phyloP scores from a whole-genome alignment of 192 early-diverging fungal genomes.

The Cladochytrium replicatum region DNA sequence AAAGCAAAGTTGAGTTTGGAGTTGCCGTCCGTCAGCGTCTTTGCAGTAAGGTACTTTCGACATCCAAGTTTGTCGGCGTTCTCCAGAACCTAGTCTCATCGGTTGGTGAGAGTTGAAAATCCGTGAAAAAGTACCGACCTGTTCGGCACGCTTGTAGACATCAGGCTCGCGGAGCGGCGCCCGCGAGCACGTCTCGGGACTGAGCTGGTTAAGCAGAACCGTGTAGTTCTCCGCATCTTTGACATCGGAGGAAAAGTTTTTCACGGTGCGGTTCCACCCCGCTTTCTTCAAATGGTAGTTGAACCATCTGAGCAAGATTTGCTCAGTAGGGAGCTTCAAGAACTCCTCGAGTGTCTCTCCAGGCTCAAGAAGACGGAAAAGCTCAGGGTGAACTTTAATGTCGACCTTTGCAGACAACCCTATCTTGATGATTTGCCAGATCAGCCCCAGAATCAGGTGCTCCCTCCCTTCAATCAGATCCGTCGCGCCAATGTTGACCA shows the following conservation, averaged over 20 bases:
- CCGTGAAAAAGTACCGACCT: background rate
- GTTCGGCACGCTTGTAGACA: constrained; percentile 20
- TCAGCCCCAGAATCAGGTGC: constrained; percentile 23
- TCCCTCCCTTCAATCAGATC: constrained; percentile 19
- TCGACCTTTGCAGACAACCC: constrained; percentile 13
- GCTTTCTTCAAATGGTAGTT: constrained; percentile 21
- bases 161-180: constrained; percentile 73
- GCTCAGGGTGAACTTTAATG: constrained; percentile 17
- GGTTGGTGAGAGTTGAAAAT: background rate
- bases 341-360: constrained; percentile 17
- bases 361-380: constrained; percentile 19
- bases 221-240: constrained; percentile 16
- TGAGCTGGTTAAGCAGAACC: constrained; percentile 9
- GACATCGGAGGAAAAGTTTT: constrained; percentile 18
- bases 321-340: constrained; percentile 15
- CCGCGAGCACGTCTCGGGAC: constrained; percentile 51
- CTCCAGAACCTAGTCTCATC: constrained; percentile 9
- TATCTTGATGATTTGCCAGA: constrained; percentile 26
- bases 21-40: constrained; percentile 7
- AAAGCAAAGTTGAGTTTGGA: constrained; percentile 15
- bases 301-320: constrained; percentile 22
- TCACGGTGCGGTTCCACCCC: constrained; percentile 3
- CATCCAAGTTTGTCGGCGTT: constrained; percentile 14
- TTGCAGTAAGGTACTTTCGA: constrained; percentile 15
- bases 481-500: constrained; percentile 25